Base-by-base conservation (phyloP, 371 early-diverging fungal species). In the Lichtheimia ramosa region DNA sequence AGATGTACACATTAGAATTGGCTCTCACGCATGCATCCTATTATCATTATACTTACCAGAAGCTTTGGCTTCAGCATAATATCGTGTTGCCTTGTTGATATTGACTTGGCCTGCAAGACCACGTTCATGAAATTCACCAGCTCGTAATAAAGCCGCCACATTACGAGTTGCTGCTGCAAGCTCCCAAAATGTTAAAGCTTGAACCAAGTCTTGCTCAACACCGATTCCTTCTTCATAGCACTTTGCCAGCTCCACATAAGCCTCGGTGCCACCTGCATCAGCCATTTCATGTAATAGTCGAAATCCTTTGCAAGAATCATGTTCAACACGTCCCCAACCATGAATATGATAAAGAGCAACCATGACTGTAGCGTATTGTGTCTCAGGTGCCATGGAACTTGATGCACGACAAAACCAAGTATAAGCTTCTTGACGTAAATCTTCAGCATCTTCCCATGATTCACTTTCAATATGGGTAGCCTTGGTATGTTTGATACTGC, bases 211-310 rank as follows among this genome's bases (percentile, higher is more conserved):
- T 10, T 43, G 53, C 2, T 65, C 61, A 3, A 63, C 66, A 21
- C 64, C 70, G 39, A 70, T 61, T 8, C 70, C 70, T 39, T 63
- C 34, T 28, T 70, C 70, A 39, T 66, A 70, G 51, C 70, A 70
- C 25, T 49, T 40, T 20, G 70, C 70, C n/a, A 70, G 53, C n/a
- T 62, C 64, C 5, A 43, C 58, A 40, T 59, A 61, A 1, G 63
- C 66, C 34, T 63, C 59, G 6, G 52, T 56, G 42, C 51, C 58
- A 20, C 70, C 70, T 16, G 57, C 48, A 62, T 24, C 69, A 1
- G 70, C 70, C 18, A 61, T 54, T 20, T 54, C 49, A 6, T 54
- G 46, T 24, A 70, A 41, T 16, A 39, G 18, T 24, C 39, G 50
- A 34, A 70, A 58, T 5, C 66, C 70, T 15, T 28, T 43, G 3